Base-by-base conservation (phyloP, 116 monocot genomes). In the Zostera marina region DNA sequence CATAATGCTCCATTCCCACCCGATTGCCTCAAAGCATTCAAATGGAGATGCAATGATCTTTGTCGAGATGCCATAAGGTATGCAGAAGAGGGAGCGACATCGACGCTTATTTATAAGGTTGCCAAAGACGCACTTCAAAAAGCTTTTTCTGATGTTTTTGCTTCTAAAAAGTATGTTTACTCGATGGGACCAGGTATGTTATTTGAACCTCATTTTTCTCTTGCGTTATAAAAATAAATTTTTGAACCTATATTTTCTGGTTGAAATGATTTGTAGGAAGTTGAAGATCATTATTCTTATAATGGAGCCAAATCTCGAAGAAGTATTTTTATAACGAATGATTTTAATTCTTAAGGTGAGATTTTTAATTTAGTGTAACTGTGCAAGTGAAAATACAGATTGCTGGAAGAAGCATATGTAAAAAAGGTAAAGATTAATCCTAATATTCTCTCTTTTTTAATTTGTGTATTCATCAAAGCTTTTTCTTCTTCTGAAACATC, bases 61-160 rank as follows among this genome's bases (percentile, higher is more conserved):
- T 85, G 72, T 72, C 79, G 75, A 42, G 89, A 96, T 88, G 89
- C 76, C 21, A 77, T 85, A 62, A 70, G 64, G 60, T 79, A 72
- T 81, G 94, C 94, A 44, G 88, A 85, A 65, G 94, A 96, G 22
- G 94, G 94, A 39, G 68, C 80, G 0, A 72, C 89, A 65, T 82
- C 85, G 62, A 69, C 74, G 41, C 62, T 52, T 0, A 76, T 84
- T 21, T 88, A 88, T 71, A 88, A 82, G 60, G 72, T 67, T 61
- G 85, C 94, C 44, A 96, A 85, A 48, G 64, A 60, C 20, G 88
- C 89, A 38, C 61, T 96, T 57, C 75, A 73, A 53, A 88, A 80
- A 54, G 94, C 88, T 63, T 77, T 79, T 59, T 44, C 70, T n/a
- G 82, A 96, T 65, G 75, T 93, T 63, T 69, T 75, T 51, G 70